Base-by-base conservation (phyloP, 306 rosid species). In the Gastrolobium villosum region DNA sequence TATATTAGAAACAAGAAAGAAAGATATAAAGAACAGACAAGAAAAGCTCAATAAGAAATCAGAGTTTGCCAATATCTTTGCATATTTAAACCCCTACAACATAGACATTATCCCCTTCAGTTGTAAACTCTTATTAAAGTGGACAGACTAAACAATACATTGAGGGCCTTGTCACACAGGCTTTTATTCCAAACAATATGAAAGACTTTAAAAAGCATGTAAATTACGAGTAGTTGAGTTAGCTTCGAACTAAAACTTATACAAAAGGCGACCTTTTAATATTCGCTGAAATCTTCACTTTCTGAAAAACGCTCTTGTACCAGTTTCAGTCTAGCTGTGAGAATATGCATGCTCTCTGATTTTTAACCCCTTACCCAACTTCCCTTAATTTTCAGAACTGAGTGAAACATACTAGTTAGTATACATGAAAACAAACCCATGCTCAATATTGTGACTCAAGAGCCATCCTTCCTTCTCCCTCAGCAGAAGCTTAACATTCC, bases 1-100 rank as follows among this genome's bases (percentile, higher is more conserved):
- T 54, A 48, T 57, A 60, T 70, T 79, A 48, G 71, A 65, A 79
- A 49, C 35, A 1, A 46, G 37, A 61, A 61, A 62, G 67, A 63
- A 62, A 79, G 55, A 52, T 72, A 41, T 50, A n/a, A 31, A 10
- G 69, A 57, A 79, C 48, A 49, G 15, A 74, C 34, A 63, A 68
- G 69, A 70, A 48, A 70, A 69, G 40, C 28, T 34, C n/a, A 59
- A 34, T 0, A 40, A n/a, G 4, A 10, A 14, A 67, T 56, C 46
- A 2, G 53, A 65, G 75, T 10, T 78, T 45, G 7, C 60, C 49
- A 52, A 14, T 30, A 41, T 50, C 50, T 71, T 52, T 10, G 44
- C 70, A 37, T 49, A 37, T 64, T 65, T 20, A 61, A 70, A 49
- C 63, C 65, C 34, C 44, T 70, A 55, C 77, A 39, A 46, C 49